phyloP scores from a whole-genome alignment of 73 alveolate species.

The Paramecium sexaurelia region DNA sequence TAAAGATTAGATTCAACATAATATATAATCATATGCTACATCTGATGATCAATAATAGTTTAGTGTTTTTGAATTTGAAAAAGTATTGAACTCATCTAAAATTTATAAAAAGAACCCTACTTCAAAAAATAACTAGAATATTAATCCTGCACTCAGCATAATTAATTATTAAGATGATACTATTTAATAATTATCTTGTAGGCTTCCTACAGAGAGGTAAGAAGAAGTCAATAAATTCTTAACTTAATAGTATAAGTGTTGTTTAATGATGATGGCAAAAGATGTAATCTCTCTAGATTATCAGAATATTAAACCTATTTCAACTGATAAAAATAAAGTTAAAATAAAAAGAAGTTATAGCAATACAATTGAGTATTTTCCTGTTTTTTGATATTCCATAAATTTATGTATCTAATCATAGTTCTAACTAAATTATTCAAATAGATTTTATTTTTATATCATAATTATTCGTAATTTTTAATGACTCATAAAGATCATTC shows the following conservation, averaged over 20 bases:
- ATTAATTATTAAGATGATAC: constrained; percentile 43
- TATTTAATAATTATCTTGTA: background rate
- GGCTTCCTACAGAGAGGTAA: constrained; percentile 31
- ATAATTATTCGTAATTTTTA: background rate
- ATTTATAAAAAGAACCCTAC: background rate
- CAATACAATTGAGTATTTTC: background rate
- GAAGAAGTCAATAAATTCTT: background rate
- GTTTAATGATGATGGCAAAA: constrained; percentile 8
- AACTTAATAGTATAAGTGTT: constrained; percentile 1
- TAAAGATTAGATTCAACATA: constrained; percentile 16
- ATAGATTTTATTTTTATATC: background rate
- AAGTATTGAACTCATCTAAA: constrained; percentile 25
- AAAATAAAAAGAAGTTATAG: constrained; percentile 20
- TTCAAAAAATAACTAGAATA: background rate
- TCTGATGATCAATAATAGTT: background rate
- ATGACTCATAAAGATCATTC: no score
- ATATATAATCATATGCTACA: background rate
- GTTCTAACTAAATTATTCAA: background rate
- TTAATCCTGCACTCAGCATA: background rate
- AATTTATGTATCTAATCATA: background rate
- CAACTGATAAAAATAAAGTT: background rate
- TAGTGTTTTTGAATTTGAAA: constrained; percentile 31
- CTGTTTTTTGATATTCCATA: background rate
- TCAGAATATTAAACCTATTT: background rate
- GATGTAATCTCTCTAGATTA: constrained; percentile 9